Conservation (phyloP, 768 basidiomycete genomes). For the Hydnum rufescens region DNA sequence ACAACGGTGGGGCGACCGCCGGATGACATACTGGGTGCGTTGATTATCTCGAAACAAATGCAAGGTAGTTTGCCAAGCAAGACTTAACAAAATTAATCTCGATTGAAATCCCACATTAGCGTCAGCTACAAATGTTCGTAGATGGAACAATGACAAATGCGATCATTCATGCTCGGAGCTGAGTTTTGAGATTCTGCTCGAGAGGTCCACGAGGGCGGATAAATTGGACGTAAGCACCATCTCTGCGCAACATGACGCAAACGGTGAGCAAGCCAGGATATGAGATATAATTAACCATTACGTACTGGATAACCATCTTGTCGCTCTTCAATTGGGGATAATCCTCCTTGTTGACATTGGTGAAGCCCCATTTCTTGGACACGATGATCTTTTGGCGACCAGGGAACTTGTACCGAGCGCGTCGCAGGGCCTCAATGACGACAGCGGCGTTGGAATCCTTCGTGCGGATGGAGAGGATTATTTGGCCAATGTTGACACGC, state of each 20-base stretch:
- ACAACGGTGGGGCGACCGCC: too few species aligned
- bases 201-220: slow-evolving; percentile 76
- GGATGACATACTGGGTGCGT: too few species aligned
- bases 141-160: neutral
- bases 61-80: too few species aligned
- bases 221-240: slow-evolving; percentile 90
- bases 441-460: slow-evolving; percentile 75
- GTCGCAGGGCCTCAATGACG: slow-evolving; percentile 91
- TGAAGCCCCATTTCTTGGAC: slow-evolving; percentile 98
- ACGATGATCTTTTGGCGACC: slow-evolving; percentile 94
- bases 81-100: too few species aligned
- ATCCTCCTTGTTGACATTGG: slow-evolving; percentile 76
- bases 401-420: slow-evolving; percentile 99
- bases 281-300: too few species aligned
- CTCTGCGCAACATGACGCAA: too few species aligned
- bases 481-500: slow-evolving; percentile 92
- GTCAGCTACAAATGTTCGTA: too few species aligned
- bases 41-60: too few species aligned
- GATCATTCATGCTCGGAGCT: slow-evolving; percentile 42
- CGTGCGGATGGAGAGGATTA: slow-evolving; percentile 79
- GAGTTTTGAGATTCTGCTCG: slow-evolving; percentile 67
- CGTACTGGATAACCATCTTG: slow-evolving; percentile 73
- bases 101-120: too few species aligned
- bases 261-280: neutral
- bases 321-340: slow-evolving; percentile 78